Base-by-base conservation (phyloP, 768 basidiomycete genomes). In the Tulasnella sp. region DNA sequence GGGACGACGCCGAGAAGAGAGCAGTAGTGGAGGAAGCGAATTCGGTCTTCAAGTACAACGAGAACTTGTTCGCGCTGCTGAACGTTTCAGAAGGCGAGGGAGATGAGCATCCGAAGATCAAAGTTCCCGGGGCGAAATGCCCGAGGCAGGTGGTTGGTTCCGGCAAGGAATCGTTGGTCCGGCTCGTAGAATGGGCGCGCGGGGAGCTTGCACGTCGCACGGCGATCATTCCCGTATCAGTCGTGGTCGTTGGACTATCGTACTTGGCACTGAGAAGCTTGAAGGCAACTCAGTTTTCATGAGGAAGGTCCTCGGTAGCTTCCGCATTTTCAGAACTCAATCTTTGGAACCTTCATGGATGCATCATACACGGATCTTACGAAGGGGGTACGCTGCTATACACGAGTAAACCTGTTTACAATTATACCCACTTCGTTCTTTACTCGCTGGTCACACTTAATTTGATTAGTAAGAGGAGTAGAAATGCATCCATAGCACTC, bases 1-100 rank as follows among this genome's bases (percentile, higher is more conserved):
- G 85, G 15, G 83, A 83, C 70, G 80, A 85, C 40, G 77, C 80
- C 36, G 80, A 84, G 34, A 89, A 88, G 83, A 83, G 88, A 87
- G 76, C 68, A 64, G 39, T 88, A 31, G 80, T 86, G 37, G 81
- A 83, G n/a, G 89, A 90, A 79, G 86, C 87, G 11, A 85, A 82
- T 34, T 80, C 77, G 11, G 88, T 86, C 3, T 90, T 89, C 80
- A 81, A 83, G 34, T 83, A 87, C 25, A 88, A 89, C 77, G 82
- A 83, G 14, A 85, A 80, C 2, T 82, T 90, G 8, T 87, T 90
- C 79, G 82, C 81, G 6, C 79, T 82, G 58, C 11, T 64, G 15
- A 25, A 64, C 11, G 58, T 22, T 81, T 88, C 36, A 74, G 71
- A 79, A 81, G 68, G 70, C 79, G 79, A 90, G 86, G 49, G 89